A percentile compares a stretch with the other conserved stretches of the same genome.
phyloP scores from a whole-genome alignment of 106 monocot species.

The Dendrobium officinale region DNA sequence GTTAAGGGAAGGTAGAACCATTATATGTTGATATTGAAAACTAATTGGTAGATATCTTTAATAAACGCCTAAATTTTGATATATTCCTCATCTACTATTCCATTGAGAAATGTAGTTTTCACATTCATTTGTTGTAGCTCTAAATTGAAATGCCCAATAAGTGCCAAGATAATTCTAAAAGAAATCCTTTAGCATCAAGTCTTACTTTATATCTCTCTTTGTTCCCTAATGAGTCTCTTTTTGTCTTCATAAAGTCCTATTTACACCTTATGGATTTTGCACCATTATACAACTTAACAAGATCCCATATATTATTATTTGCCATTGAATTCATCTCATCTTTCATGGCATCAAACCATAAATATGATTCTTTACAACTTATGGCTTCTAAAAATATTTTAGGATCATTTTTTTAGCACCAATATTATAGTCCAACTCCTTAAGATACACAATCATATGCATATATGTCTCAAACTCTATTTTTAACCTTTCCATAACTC shows the following conservation, averaged over 20 bases:
- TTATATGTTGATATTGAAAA: no score
- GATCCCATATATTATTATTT: not conserved
- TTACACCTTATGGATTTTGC: not conserved
- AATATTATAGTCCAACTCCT: not conserved
- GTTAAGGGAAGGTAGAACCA: no score
- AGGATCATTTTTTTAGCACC: not conserved
- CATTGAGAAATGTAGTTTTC: conserved; percentile 4
- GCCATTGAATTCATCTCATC: not conserved
- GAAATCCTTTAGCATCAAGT: not conserved
- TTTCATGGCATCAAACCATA: not conserved
- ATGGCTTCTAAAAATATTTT: not conserved
- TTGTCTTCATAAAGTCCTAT: not conserved
- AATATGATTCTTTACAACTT: not conserved
- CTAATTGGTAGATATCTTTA: no score
- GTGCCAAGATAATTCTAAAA: not conserved
- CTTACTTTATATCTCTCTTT: not conserved
- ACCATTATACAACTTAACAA: not conserved
- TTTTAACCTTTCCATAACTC: not conserved
- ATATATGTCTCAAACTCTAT: not conserved
- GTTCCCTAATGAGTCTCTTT: not conserved
- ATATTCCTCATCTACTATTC: not conserved
- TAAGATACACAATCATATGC: not conserved
- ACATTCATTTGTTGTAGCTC: conserved; percentile 4
- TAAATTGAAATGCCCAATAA: not conserved
- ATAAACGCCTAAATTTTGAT: no score